phyloP scores from a whole-genome alignment of 2,329 filamentous ascomycete species.

The Cryphonectria radicalis region DNA sequence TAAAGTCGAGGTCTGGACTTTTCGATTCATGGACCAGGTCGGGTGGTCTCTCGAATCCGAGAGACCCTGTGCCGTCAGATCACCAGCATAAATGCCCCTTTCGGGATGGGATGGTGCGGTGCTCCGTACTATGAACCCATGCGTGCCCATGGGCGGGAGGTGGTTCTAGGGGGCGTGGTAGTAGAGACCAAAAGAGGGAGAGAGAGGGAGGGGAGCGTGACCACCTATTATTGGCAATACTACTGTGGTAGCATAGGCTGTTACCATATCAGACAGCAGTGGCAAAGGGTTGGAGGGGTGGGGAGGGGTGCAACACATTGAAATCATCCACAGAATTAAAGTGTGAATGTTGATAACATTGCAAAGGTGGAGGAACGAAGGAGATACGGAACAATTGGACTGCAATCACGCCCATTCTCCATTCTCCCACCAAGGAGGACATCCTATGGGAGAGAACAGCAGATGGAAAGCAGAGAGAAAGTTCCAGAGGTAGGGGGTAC shows the following conservation, averaged over 20 bases:
- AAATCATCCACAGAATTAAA: background rate
- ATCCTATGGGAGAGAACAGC: no score
- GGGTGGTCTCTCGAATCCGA: constrained; percentile 13
- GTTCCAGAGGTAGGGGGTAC: background rate
- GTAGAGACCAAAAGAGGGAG: constrained; percentile 2
- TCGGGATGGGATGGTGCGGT: constrained; percentile 8
- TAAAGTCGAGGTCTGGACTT: constrained; percentile 30
- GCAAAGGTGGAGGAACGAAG: background rate
- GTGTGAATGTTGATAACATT: background rate
- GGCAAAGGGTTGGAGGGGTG: background rate
- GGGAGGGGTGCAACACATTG: background rate
- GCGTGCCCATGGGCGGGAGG: background rate
- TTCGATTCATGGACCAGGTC: constrained; percentile 27
- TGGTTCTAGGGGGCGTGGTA: constrained; percentile 20
- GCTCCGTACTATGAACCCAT: constrained; percentile 6
- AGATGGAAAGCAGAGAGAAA: background rate
- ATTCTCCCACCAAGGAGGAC: no score
- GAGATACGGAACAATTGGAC: background rate
- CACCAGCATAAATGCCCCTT: constrained; percentile 18
- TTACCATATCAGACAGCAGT: background rate
- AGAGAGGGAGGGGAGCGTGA: constrained; percentile 20
- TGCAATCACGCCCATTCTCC: background rate
- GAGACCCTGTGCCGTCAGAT: constrained; percentile 18
- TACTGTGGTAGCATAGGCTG: constrained; percentile 4
- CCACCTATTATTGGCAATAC: constrained; percentile 15